Conservation (phyloP, 192 early-diverging fungal species). For the Bifiguratus adelaidae region DNA sequence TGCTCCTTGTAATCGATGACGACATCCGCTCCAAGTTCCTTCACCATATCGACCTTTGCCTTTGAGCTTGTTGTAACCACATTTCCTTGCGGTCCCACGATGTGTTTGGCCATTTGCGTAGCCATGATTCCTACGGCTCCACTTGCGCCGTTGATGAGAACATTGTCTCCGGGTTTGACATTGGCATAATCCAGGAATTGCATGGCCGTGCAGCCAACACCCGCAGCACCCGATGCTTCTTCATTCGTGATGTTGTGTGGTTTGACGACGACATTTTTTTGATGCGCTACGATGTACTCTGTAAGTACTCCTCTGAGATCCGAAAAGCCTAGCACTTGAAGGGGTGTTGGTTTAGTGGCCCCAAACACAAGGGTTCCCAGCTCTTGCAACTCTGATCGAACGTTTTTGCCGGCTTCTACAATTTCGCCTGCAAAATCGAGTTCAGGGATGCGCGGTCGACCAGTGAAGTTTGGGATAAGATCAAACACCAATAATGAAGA, state of each 20-base stretch:
- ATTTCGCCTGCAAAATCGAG: neutral
- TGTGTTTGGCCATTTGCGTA: neutral
- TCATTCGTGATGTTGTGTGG: neutral
- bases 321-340: too few relatives aligned
- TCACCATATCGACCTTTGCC: neutral
- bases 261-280: neutral
- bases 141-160: constrained; percentile 1
- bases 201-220: neutral
- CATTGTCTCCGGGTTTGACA: neutral
- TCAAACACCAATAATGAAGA: neutral
- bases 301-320: neutral
- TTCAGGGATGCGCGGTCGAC: neutral
- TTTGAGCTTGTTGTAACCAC: neutral
- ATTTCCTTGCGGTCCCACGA: neutral
- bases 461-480: neutral
- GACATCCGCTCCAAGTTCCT: neutral
- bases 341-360: neutral
- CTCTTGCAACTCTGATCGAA: neutral
- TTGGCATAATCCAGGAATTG: neutral
- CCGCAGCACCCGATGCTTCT: neutral
- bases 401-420: neutral
- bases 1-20: constrained; percentile 1
- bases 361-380: neutral
- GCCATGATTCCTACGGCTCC: neutral
- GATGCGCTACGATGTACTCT: neutral